Conservation (phyloP, 768 basidiomycete genomes). For the Boletus sensibilis region DNA sequence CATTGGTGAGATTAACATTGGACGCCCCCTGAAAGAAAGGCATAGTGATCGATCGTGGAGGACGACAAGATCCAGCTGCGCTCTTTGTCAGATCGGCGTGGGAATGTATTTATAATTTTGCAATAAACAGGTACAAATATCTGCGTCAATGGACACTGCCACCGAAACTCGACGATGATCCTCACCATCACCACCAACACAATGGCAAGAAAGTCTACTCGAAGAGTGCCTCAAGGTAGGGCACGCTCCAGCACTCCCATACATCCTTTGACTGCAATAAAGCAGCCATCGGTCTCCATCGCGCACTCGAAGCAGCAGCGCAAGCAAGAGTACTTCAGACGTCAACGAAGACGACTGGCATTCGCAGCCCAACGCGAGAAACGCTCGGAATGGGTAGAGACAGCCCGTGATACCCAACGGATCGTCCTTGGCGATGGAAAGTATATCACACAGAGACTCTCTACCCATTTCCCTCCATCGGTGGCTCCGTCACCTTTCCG, state of each 20-base stretch:
- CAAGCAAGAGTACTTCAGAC: slow-evolving; percentile 23
- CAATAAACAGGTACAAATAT: not conserved
- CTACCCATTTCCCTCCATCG: slow-evolving; percentile 4
- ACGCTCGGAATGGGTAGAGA: slow-evolving; percentile 33
- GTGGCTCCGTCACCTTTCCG: slow-evolving; percentile 19
- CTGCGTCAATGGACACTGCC: not conserved
- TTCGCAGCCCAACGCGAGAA: slow-evolving; percentile 26
- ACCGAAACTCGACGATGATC: not conserved
- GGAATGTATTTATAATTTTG: not conserved
- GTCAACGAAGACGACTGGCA: slow-evolving; percentile 16
- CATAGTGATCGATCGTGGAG: slow-evolving; percentile 6
- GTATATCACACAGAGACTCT: slow-evolving; percentile 34
- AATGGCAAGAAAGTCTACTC: slow-evolving; percentile 24
- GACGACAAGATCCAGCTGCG: not conserved
- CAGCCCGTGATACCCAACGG: slow-evolving; percentile 37
- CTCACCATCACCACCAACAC: slow-evolving; percentile 2
- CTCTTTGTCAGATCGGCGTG: not conserved
- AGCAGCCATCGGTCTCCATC: slow-evolving; percentile 21
- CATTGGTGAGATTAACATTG: slow-evolving; percentile 13
- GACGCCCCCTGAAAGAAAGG: slow-evolving; percentile 27
- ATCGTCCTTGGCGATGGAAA: slow-evolving; percentile 42
- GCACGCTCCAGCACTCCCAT: slow-evolving; percentile 25
- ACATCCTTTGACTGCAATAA: slow-evolving; percentile 23
- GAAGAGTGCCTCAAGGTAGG: slow-evolving; percentile 28
- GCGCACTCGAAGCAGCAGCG: slow-evolving; percentile 20